Conservation (phyloP, 257 asterid species). For the Solanum lycopersicoides region DNA sequence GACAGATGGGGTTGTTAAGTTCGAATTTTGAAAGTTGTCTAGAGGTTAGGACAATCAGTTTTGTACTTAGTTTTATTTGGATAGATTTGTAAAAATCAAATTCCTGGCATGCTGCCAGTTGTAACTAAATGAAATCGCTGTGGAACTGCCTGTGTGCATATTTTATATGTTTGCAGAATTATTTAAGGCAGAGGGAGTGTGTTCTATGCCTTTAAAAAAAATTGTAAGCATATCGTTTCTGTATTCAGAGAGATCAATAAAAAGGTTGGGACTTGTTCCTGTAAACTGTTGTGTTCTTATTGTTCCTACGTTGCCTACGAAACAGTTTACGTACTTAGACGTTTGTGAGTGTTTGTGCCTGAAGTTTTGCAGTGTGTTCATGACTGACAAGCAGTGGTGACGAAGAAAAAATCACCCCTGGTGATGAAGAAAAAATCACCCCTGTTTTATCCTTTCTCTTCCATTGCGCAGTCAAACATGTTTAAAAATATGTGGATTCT, state of each 20-base stretch:
- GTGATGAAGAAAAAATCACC: not conserved
- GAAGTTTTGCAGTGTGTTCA: not conserved
- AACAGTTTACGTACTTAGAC: not conserved
- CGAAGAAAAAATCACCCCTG: not conserved
- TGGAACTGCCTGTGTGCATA: not conserved
- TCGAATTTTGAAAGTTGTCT: not conserved
- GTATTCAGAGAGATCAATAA: not conserved
- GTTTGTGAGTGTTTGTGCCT: not conserved
- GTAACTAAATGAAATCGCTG: not conserved
- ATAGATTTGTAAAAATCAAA: not conserved
- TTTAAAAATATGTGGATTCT: not conserved
- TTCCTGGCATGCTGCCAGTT: not conserved
- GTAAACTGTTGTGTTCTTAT: not conserved
- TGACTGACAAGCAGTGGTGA: not conserved
- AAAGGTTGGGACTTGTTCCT: not conserved
- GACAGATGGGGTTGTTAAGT: not conserved
- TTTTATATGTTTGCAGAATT: not conserved
- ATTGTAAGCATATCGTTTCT: not conserved
- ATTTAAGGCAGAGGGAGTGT: not conserved
- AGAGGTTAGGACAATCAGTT: not conserved
- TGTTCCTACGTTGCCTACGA: not conserved
- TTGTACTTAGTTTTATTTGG: not conserved
- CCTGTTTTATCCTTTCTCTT: not conserved
- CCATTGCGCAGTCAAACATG: not conserved
- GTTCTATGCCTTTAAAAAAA: not conserved